Evolutionary conservation across 257 asterid genomes (phyloP).

Genomic region (Salvia hispanica): DNA sequence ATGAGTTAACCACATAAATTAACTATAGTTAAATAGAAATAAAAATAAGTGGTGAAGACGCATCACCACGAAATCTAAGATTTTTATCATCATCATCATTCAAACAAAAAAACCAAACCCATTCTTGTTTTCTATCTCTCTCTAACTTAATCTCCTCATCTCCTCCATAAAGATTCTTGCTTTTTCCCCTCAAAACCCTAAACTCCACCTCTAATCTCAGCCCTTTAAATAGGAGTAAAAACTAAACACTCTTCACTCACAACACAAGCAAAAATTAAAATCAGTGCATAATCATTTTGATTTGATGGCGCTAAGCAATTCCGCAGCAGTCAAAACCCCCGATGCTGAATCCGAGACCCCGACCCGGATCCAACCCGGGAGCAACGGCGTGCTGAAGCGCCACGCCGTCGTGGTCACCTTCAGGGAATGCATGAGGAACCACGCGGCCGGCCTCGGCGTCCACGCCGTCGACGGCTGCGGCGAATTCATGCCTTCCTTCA

Average conservation of each 20-base stretch:
- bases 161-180: slow-evolving; percentile 34
- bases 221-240: slow-evolving; percentile 10
- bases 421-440: slow-evolving; percentile 57
- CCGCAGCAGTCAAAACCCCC: slow-evolving; percentile 43
- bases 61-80: slow-evolving; percentile 39
- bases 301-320: slow-evolving; percentile 39
- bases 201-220: slow-evolving; percentile 30
- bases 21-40: slow-evolving; percentile 24
- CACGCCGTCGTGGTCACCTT: slow-evolving; percentile 45
- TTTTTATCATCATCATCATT: slow-evolving; percentile 35
- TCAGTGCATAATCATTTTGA: background rate
- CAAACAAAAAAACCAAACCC: slow-evolving; percentile 28
- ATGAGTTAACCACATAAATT: slow-evolving; percentile 25
- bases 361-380: slow-evolving; percentile 38
- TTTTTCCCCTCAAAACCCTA: slow-evolving; percentile 29
- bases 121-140: slow-evolving; percentile 5
- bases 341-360: slow-evolving; percentile 42
- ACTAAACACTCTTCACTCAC: background rate
- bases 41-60: slow-evolving; percentile 36
- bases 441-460: slow-evolving; percentile 55
- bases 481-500: slow-evolving; percentile 52
- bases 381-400: slow-evolving; percentile 54
- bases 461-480: slow-evolving; percentile 67
- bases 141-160: slow-evolving; percentile 12
- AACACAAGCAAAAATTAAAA: too few relatives aligned